A percentile compares a stretch with the other conserved stretches of the same genome.
phyloP scores from a whole-genome alignment of 106 monocot genomes.

The Dendrobium chrysotoxum region DNA sequence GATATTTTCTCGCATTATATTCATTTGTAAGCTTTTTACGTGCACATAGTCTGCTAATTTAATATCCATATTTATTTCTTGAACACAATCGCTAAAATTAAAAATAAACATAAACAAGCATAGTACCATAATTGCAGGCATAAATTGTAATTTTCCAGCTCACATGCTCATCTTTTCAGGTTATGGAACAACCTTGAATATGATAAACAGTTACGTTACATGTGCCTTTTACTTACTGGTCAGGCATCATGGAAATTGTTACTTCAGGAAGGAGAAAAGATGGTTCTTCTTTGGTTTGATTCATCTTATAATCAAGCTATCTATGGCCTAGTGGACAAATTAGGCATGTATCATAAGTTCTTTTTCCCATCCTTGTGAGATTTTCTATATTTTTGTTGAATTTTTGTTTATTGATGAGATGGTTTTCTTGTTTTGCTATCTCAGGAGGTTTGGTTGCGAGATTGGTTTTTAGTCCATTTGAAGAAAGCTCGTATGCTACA shows the following conservation, averaged over 20 bases:
- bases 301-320: slow-evolving; percentile 85
- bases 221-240: slow-evolving; percentile 61
- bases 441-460: slow-evolving; percentile 94
- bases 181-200: slow-evolving; percentile 25
- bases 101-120: not conserved
- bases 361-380: not conserved
- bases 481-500: slow-evolving; percentile 87
- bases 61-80: not conserved
- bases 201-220: slow-evolving; percentile 51
- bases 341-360: slow-evolving; percentile 41
- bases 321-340: slow-evolving; percentile 87
- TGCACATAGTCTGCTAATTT: not conserved
- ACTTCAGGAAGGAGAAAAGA: slow-evolving; percentile 95
- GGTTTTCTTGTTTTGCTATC: slow-evolving; percentile 9
- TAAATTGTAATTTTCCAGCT: not conserved
- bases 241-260: slow-evolving; percentile 77
- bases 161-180: slow-evolving; percentile 31
- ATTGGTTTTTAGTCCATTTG: slow-evolving; percentile 89
- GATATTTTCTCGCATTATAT: not conserved
- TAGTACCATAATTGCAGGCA: not conserved
- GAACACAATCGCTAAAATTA: not conserved
- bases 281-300: slow-evolving; percentile 80
- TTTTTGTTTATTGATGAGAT: not conserved
- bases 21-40: not conserved
- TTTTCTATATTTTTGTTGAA: not conserved